These are phyloP conservation scores for Aristolochia contorta DNA, from an alignment of 164 flowering plant species.

Conservation along the genomic window DNA sequence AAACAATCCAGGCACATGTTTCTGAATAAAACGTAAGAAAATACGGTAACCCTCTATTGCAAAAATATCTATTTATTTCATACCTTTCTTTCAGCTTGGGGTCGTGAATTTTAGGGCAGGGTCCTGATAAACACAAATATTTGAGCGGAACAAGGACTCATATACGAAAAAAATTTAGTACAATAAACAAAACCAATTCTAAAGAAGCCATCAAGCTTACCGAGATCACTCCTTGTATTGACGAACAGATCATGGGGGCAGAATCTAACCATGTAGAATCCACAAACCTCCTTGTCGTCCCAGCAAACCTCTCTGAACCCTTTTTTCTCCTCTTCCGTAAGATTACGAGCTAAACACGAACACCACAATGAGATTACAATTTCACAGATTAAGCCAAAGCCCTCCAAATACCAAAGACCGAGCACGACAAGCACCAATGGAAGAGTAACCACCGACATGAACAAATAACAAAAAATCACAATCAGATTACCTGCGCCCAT, in stretches of 20 bases:
- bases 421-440: background rate
- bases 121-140: conserved; percentile 37
- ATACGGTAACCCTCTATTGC: too few relatives aligned
- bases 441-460: background rate
- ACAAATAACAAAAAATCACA: background rate
- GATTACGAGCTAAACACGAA: conserved; percentile 57
- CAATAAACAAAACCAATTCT: background rate
- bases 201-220: conserved; percentile 22
- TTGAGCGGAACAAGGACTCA: background rate
- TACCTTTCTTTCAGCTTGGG: conserved; percentile 95
- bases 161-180: background rate
- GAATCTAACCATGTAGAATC: conserved; percentile 82
- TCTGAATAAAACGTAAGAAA: too few relatives aligned
- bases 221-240: conserved; percentile 93
- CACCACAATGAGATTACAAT: background rate
- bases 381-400: background rate
- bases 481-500: conserved; percentile 81
- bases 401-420: background rate
- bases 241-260: conserved; percentile 98
- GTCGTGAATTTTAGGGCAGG: conserved; percentile 88
- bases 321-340: conserved; percentile 89
- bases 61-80: background rate
- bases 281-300: conserved; percentile 95
- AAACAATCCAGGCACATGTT: background rate
- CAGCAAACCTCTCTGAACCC: conserved; percentile 68